Evolutionary conservation across 192 early-diverging fungal genomes (phyloP), one percentile per base, ranked within the genome.

Genomic region (Backusella macrospora): DNA sequence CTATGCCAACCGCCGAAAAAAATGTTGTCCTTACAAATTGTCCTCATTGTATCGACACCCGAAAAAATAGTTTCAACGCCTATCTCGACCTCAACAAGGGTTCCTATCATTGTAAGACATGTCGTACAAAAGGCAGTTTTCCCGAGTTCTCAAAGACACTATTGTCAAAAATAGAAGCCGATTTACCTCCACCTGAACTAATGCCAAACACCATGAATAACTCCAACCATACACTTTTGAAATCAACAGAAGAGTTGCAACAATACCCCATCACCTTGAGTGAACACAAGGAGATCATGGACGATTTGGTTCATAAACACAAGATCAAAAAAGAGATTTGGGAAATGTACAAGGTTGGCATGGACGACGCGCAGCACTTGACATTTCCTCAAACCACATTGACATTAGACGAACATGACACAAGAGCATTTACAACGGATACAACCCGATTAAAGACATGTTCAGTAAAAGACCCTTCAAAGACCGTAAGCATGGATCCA

Each of bases 71-170:
- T n/a, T 89, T 86, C 73, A 79, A 81, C 44, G 88, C 86, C 6
- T 83, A 85, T 26, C 75, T 91, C 8, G 79, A 82, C 49, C 78
- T 84, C 15, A 55, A 73, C 40, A 86, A 83, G 1, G 89, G 90
- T 6, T 73, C 72, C 14, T 91, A 86, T 81, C 74, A 83, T 44
- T 91, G 90, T 65, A 82, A 82, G 1, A 80, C 76, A 26, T 91
- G 90, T 74, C 78, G 82, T 70, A 79, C 79, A 48, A 80, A 86
- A 48, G 89, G 90, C 0, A 49, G 76, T 12, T 91, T 89, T 88
- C 77, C 82, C 6, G 86, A 89, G 29, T 91, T 89, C 48, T 44
- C 81, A 1, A 72, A 55, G 63, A 73, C 38, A 78, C 26, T 81
- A 76, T 37, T 83, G 78, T 75, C 80, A 76, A 43, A 86, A 77